Evolutionary conservation across 495 filamentous ascomycete genomes (phyloP).

Genomic region (Margaritispora aquatica): DNA sequence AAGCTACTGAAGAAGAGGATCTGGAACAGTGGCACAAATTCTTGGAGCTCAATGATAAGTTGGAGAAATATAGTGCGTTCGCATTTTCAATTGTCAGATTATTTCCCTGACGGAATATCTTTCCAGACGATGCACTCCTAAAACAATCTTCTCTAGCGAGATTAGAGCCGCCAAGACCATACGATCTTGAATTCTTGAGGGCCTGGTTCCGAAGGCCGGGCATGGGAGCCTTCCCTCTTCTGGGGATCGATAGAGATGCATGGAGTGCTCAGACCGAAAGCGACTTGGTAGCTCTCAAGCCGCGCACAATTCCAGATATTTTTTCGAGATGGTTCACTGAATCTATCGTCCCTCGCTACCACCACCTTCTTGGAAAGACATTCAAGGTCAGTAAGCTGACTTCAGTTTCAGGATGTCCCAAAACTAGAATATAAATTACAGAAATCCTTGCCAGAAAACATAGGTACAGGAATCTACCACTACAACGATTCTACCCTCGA

Average conservation of each 20-base stretch:
- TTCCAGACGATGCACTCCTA: conserved; percentile 8
- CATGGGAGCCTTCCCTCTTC: conserved; percentile 15
- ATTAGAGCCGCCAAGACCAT: background rate
- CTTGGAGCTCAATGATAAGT: conserved; percentile 11
- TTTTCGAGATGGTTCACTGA: conserved; percentile 9
- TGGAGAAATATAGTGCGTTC: conserved; percentile 19
- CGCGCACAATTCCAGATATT: background rate
- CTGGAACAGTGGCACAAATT: conserved; percentile 19
- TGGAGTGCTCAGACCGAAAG: conserved; percentile 3
- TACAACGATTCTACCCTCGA: background rate
- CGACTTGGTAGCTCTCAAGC: conserved; percentile 13
- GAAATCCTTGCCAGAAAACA: background rate
- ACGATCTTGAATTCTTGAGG: conserved; percentile 14
- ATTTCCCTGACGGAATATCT: background rate
- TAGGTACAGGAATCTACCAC: conserved; percentile 15
- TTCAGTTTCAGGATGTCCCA: no score
- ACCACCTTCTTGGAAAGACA: background rate
- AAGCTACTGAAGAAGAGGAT: background rate
- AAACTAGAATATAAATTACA: no score
- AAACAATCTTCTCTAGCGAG: background rate
- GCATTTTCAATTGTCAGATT: background rate
- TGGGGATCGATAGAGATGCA: conserved; percentile 7
- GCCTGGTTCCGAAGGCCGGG: conserved; percentile 12
- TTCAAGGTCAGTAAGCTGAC: background rate
- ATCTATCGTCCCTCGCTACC: background rate